Conservation (phyloP, 495 filamentous ascomycete species). For the Collariella sp. region DNA sequence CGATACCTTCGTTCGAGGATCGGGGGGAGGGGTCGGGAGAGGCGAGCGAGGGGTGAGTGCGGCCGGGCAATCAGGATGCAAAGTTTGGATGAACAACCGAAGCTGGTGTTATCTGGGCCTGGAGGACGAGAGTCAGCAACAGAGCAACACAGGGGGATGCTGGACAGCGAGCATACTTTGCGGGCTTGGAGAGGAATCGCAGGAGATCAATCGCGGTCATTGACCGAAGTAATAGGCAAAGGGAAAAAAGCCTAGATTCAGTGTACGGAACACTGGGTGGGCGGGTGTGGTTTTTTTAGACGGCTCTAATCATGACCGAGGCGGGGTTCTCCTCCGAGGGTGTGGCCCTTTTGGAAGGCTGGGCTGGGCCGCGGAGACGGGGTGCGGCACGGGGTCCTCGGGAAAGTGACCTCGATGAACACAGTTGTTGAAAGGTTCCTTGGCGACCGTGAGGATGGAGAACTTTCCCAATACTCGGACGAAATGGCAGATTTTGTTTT, state of each 20-base stretch:
- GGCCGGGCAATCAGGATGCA: not conserved
- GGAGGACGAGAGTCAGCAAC: slow-evolving; percentile 12
- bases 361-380: not conserved
- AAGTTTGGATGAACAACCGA: slow-evolving; percentile 8
- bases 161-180: slow-evolving; percentile 58
- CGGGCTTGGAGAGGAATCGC: slow-evolving; percentile 90
- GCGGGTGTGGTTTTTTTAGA: not conserved
- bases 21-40: slow-evolving; percentile 36
- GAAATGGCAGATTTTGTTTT: not conserved
- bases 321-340: not conserved
- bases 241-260: not conserved
- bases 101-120: slow-evolving; percentile 84
- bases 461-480: not conserved
- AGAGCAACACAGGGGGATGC: not conserved
- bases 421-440: not conserved
- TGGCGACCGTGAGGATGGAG: not conserved
- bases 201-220: slow-evolving; percentile 92
- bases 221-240: not conserved
- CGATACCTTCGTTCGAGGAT: slow-evolving; percentile 81
- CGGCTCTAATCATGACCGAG: not conserved
- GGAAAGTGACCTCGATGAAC: not conserved
- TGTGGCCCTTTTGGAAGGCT: not conserved
- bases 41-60: slow-evolving; percentile 4
- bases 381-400: not conserved
- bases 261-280: not conserved